Percentiles rank a stretch among this genome's conserved stretches.
phyloP scores from a whole-genome alignment of 768 basidiomycete species.

The Phylloporus sp. region DNA sequence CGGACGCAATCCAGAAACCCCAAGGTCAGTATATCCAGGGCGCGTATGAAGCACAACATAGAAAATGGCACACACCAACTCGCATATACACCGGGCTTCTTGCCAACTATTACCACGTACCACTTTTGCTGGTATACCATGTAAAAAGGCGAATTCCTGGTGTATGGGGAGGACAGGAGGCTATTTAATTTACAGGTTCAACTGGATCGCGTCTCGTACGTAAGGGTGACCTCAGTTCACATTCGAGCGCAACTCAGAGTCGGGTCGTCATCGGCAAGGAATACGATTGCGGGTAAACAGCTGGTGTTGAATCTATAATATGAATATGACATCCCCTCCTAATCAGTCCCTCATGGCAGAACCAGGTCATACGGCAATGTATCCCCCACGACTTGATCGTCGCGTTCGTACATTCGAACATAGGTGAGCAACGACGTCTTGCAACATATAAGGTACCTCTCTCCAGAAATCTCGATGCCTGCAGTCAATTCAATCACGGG shows the following conservation, averaged over 20 bases:
- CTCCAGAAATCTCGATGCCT: constrained; percentile 90
- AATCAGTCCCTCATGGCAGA: not conserved
- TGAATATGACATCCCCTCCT: not conserved
- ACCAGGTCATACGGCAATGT: constrained; percentile 60
- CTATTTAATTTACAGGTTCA: constrained; percentile 18
- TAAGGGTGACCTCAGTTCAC: no score
- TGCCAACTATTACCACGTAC: constrained; percentile 28
- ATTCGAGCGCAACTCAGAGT: no score
- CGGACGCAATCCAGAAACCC: constrained; percentile 5
- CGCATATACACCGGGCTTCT: constrained; percentile 27
- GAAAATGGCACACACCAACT: constrained; percentile 18
- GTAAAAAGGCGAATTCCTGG: not conserved
- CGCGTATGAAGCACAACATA: no score
- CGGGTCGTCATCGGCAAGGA: not conserved
- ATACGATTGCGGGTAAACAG: constrained; percentile 7
- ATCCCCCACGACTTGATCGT: constrained; percentile 63
- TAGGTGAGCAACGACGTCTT: constrained; percentile 71
- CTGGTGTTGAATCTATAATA: constrained; percentile 5
- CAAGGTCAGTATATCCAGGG: constrained; percentile 28
- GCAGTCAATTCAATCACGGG: not conserved
- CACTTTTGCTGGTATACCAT: constrained; percentile 22
- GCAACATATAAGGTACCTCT: constrained; percentile 82
- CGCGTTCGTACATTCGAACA: constrained; percentile 69
- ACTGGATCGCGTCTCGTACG: constrained; percentile 14
- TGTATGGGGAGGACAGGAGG: constrained; percentile 20